Conservation (phyloP, 441 rosid genomes). For the Syzygium malaccense region DNA sequence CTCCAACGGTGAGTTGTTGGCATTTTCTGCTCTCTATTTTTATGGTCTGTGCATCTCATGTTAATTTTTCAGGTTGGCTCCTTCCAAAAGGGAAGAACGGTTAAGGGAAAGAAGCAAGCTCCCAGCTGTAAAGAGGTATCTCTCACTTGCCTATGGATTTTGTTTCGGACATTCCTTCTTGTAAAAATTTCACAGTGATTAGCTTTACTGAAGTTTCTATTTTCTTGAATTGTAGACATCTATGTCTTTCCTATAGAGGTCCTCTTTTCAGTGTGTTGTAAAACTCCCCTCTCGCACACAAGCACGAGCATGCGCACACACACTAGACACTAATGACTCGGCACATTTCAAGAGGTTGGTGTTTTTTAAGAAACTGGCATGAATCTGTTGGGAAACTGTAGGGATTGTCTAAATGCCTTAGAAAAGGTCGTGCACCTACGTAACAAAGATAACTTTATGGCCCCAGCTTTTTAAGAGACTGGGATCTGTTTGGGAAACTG, state of each 20-base stretch:
- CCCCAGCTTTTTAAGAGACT: neutral
- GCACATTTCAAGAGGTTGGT: neutral
- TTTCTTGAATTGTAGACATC: neutral
- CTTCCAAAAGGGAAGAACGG: slow-evolving; percentile 63
- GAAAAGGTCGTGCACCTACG: neutral
- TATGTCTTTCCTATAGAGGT: neutral
- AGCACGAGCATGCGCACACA: neutral
- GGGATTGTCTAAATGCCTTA: neutral
- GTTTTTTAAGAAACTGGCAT: neutral
- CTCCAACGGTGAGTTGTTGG: slow-evolving; percentile 52
- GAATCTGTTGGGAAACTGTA: neutral
- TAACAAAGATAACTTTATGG: neutral
- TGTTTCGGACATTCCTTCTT: neutral
- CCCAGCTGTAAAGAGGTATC: slow-evolving; percentile 76
- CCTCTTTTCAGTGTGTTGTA: neutral
- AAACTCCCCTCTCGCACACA: neutral
- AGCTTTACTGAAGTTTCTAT: neutral
- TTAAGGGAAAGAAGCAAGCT: slow-evolving; percentile 68
- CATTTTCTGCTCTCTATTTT: neutral
- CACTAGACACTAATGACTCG: neutral
- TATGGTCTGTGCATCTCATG: neutral
- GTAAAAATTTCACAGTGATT: neutral
- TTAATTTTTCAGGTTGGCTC: slow-evolving; percentile 53
- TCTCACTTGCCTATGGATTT: neutral
- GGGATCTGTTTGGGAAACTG: neutral